Evolutionary conservation across 2,329 filamentous ascomycete species (phyloP).

Genomic region (Fusarium sarcochroum): DNA sequence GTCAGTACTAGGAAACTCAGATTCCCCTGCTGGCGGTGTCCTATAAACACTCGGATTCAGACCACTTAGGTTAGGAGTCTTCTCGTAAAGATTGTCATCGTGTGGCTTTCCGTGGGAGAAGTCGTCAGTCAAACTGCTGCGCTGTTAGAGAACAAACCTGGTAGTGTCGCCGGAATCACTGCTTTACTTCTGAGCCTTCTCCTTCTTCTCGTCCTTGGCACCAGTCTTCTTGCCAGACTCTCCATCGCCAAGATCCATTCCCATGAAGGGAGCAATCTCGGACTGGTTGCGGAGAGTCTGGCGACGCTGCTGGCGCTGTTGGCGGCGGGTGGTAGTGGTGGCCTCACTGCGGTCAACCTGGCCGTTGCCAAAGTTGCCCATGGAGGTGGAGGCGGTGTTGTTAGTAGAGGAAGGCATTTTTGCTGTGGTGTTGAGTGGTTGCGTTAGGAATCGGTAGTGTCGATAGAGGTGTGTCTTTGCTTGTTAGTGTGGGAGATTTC

Average conservation of each 20-base stretch:
- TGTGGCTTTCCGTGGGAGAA: rapidly evolving
- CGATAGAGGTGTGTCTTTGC: neutral
- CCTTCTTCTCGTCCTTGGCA: rapidly evolving
- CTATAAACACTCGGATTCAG: neutral
- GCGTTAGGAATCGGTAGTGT: neutral
- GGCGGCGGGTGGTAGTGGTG: rapidly evolving
- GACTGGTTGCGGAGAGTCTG: slow-evolving; percentile 3
- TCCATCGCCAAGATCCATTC: neutral
- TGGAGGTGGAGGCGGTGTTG: neutral
- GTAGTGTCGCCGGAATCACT: rapidly evolving
- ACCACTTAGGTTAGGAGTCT: neutral
- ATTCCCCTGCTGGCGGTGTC: neutral
- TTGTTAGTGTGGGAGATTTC: neutral
- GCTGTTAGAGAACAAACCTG: neutral
- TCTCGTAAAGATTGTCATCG: neutral
- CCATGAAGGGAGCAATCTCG: neutral
- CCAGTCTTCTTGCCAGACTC: neutral
- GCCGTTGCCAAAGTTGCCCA: neutral
- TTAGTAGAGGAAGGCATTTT: neutral
- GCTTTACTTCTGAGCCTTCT: slow-evolving; percentile 4
- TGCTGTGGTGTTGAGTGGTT: neutral
- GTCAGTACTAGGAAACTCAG: neutral
- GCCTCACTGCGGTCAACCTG: neutral
- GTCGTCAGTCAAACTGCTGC: neutral
- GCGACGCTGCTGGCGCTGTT: slow-evolving; percentile 1